These are phyloP conservation scores for Ascoidea asiatica DNA, from an alignment of 805 yeast genomes.

Conservation along the genomic window DNA sequence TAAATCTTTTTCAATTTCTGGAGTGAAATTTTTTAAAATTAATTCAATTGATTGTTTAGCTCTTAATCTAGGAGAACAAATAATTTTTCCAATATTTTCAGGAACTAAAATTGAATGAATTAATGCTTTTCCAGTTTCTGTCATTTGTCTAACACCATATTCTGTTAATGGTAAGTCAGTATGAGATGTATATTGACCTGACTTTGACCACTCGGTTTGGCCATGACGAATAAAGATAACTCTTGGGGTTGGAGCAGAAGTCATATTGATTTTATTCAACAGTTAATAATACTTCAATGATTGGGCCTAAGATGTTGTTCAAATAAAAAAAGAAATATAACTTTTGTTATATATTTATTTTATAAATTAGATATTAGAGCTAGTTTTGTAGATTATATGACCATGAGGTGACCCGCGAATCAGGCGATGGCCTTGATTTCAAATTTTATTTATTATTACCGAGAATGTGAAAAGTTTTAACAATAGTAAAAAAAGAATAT, in stretches of 20 bases:
- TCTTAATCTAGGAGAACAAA: conserved; percentile 71
- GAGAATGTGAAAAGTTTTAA: too few relatives aligned
- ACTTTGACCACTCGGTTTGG: conserved; percentile 91
- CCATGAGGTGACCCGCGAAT: too few relatives aligned
- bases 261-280: too few relatives aligned
- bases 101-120: conserved; percentile 40
- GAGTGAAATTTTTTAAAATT: conserved; percentile 25
- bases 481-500: too few relatives aligned
- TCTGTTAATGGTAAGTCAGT: conserved; percentile 74
- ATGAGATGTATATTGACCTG: conserved; percentile 81
- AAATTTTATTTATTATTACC: too few relatives aligned
- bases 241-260: conserved; percentile 40
- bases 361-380: too few relatives aligned
- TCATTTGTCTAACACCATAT: conserved; percentile 68
- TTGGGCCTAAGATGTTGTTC: too few relatives aligned
- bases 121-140: conserved; percentile 55
- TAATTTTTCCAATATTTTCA: conserved; percentile 42
- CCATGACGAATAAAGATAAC: conserved; percentile 69
- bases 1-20: conserved; percentile 26
- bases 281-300: too few relatives aligned
- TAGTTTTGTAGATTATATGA: too few relatives aligned
- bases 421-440: too few relatives aligned
- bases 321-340: too few relatives aligned
- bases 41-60: conserved; percentile 67
- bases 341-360: too few relatives aligned